phyloP scores from a whole-genome alignment of 2,329 filamentous ascomycete genomes.

The Alternaria longipes region DNA sequence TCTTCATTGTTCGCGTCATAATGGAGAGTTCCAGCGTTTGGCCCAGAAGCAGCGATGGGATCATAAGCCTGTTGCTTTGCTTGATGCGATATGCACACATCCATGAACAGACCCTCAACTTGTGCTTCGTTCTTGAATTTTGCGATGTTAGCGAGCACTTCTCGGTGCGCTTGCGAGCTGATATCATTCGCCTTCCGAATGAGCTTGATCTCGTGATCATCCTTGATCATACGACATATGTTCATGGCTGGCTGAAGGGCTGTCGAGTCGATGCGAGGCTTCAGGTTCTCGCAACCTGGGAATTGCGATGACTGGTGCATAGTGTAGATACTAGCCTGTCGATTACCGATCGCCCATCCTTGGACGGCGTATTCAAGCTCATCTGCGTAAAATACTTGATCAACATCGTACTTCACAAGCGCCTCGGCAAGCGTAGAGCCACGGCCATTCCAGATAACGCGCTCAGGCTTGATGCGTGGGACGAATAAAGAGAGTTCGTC shows the following conservation, averaged over 20 bases:
- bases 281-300: conserved; percentile 16
- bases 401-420: conserved; percentile 70
- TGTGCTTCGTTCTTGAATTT: conserved; percentile 79
- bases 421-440: conserved; percentile 70
- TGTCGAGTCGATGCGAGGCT: conserved; percentile 35
- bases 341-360: conserved; percentile 40
- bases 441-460: conserved; percentile 71
- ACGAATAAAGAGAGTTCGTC: conserved; percentile 78
- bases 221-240: conserved; percentile 81
- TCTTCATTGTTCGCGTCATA: conserved; percentile 82
- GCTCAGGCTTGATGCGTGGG: conserved; percentile 70
- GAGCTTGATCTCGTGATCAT: conserved; percentile 80
- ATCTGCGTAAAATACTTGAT: conserved; percentile 69
- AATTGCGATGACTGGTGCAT: conserved; percentile 43
- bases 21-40: conserved; percentile 86
- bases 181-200: conserved; percentile 84
- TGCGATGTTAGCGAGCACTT: conserved; percentile 71
- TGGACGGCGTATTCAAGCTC: conserved; percentile 42
- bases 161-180: conserved; percentile 78
- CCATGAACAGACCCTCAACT: conserved; percentile 79
- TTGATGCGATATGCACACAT: conserved; percentile 75
- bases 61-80: conserved; percentile 84
- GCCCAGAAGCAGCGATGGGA: conserved; percentile 84
- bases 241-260: conserved; percentile 77
- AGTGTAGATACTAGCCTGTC: conserved; percentile 43